Conservation (phyloP, 2,329 filamentous ascomycete genomes). For the Chlorencoelia australis region DNA sequence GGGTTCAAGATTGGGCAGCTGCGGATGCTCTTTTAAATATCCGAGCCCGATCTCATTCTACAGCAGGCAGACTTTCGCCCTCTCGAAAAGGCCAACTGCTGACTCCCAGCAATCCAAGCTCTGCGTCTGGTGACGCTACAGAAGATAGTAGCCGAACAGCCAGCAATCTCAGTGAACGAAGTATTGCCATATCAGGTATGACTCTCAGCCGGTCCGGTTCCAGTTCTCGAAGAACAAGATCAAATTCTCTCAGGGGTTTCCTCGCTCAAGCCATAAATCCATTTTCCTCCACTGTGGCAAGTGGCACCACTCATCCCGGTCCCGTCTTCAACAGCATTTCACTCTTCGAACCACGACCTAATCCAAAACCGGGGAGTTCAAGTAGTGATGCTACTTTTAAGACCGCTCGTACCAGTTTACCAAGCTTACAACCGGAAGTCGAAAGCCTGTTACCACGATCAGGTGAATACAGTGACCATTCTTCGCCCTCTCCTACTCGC, state of each 20-base stretch:
- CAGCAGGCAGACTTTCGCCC: constrained; percentile 24
- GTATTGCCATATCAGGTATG: constrained; percentile 16
- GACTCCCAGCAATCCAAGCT: constrained; percentile 15
- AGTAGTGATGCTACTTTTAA: constrained; percentile 13
- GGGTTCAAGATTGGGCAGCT: constrained; percentile 29
- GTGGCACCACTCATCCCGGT: constrained; percentile 11
- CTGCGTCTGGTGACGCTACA: constrained; percentile 14
- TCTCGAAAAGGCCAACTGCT: constrained; percentile 23
- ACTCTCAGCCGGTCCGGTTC: constrained; percentile 22
- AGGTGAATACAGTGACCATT: too few species aligned
- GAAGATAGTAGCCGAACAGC: constrained; percentile 25
- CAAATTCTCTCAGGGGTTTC: constrained; percentile 24
- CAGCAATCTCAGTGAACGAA: constrained; percentile 27
- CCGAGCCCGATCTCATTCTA: constrained; percentile 21
- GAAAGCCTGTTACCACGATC: too few species aligned
- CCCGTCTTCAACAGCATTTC: constrained; percentile 14
- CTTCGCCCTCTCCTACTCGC: too few species aligned
- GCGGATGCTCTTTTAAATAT: constrained; percentile 25
- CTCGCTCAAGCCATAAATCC: constrained; percentile 21
- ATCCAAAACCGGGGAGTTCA: constrained; percentile 17
- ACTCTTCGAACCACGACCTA: constrained; percentile 4
- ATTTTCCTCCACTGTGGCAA: constrained; percentile 16
- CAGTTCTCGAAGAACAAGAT: constrained; percentile 19
- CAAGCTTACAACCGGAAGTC: too few species aligned
- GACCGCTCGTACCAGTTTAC: neutral